A percentile compares a stretch with the other conserved stretches of the same genome.
phyloP scores from a whole-genome alignment of 345 rosid species.

The Heritiera littoralis region DNA sequence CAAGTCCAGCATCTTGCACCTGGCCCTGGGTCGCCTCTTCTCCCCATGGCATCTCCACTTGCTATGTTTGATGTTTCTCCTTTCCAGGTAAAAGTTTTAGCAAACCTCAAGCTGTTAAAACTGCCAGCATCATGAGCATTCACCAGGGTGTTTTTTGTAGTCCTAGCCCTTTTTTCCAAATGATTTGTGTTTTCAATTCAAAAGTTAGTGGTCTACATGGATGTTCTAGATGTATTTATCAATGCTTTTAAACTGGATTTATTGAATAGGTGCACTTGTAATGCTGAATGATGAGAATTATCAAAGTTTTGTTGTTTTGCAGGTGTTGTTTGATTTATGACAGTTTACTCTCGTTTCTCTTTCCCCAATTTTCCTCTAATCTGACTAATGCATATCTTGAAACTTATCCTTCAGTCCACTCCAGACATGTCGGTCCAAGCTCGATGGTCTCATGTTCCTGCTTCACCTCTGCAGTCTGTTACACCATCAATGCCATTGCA shows the following conservation, averaged over 20 bases:
- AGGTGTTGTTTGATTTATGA: not conserved
- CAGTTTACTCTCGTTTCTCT: not conserved
- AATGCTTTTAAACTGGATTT: not conserved
- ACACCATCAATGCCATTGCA: constrained; percentile 61
- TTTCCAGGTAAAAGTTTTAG: constrained; percentile 69
- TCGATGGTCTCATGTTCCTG: constrained; percentile 79
- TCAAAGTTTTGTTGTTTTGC: not conserved
- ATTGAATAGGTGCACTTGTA: not conserved
- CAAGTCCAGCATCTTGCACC: constrained; percentile 81
- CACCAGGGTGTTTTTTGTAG: not conserved
- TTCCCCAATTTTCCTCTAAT: not conserved
- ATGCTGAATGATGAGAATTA: not conserved
- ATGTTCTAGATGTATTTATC: not conserved
- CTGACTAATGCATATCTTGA: constrained; percentile 19
- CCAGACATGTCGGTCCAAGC: constrained; percentile 74
- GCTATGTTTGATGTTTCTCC: constrained; percentile 94
- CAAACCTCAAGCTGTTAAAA: not conserved
- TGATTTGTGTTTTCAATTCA: not conserved
- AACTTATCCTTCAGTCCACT: constrained; percentile 54
- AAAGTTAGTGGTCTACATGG: not conserved
- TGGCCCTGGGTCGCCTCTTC: constrained; percentile 58
- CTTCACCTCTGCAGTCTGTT: constrained; percentile 48
- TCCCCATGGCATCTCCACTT: constrained; percentile 79
- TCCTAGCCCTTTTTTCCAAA: not conserved
- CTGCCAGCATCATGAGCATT: not conserved